Evolutionary conservation across 257 asterid species (phyloP), one percentile per base, ranked within the genome.

Genomic region (Knoxia roxburghii): DNA sequence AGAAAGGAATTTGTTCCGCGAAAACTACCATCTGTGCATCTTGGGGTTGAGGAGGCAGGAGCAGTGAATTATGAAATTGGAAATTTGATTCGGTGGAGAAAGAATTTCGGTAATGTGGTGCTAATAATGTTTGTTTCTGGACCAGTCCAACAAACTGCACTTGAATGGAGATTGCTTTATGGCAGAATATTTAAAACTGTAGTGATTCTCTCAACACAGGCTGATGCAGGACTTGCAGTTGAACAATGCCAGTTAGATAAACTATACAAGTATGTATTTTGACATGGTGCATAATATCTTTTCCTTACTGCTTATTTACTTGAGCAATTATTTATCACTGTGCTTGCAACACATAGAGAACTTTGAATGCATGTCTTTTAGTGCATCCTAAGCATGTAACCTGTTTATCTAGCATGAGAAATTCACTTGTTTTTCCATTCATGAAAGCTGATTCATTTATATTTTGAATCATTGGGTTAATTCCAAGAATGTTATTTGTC

Each of bases 141-240:
- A 63, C 85, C 96, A 5, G 95, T 93, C 51, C 97, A 93, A 67
- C 87, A 97, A n/a, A 93, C 97, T 56, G 97, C 99, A 3, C 66
- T 93, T 59, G 99, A 93, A 75, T 93, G 99, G 99, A 90, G 96
- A 73, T 87, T 93, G 78, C 80, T 93, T 12, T 93, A 93, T 70
- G 99, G 99, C 6, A 84, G 99, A 87, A 80, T 93, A 76, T 93
- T 93, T 68, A 93, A 93, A 86, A 90, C 99, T 2, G 99, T 90
- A 52, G 87, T 93, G 64, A 88, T 93, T 55, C 78, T 93, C 68
- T 83, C 97, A 23, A 57, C 27, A 68, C 80, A 85, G 86, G 87
- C 85, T 78, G 85, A 90, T 64, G 80, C 69, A 2, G 99, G 87
- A 73, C 96, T 93, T 72, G 96, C 84, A 8, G 92, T 93, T 79